A percentile compares a stretch with the other conserved stretches of the same genome.
phyloP scores from a whole-genome alignment of 2,329 filamentous ascomycete species.

The Alternaria panax region DNA sequence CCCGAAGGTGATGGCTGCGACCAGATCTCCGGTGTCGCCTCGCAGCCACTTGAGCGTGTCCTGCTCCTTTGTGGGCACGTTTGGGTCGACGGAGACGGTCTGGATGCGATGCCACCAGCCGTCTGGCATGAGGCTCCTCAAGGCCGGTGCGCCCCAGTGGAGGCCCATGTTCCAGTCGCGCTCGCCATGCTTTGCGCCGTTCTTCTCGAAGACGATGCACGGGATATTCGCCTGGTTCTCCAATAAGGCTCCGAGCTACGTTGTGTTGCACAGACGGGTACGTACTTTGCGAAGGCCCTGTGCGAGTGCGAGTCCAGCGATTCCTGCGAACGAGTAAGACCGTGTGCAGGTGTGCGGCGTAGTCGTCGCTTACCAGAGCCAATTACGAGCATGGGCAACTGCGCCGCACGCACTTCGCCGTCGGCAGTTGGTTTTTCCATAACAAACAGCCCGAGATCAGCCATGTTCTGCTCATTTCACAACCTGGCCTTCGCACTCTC shows the following conservation, averaged over 20 bases:
- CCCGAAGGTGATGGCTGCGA: conserved; percentile 43
- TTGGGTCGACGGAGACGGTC: conserved; percentile 62
- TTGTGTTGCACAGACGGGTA: conserved; percentile 2
- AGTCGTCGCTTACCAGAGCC: conserved; percentile 39
- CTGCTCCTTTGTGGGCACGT: conserved; percentile 47
- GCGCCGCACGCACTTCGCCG: background rate
- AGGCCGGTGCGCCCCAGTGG: conserved; percentile 65
- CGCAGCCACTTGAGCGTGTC: conserved; percentile 46
- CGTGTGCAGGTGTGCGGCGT: background rate
- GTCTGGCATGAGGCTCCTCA: conserved; percentile 61
- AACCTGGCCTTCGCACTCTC: background rate
- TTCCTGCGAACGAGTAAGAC: conserved; percentile 33
- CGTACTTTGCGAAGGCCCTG: conserved; percentile 47
- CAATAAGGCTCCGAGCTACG: background rate
- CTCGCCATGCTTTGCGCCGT: conserved; percentile 55
- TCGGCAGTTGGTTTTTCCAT: conserved; percentile 6
- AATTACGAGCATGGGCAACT: conserved; percentile 39
- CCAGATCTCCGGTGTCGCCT: conserved; percentile 46
- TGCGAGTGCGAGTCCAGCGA: conserved; percentile 47
- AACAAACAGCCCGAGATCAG: background rate
- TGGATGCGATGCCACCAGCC: conserved; percentile 60
- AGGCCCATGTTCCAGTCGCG: conserved; percentile 70
- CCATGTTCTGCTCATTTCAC: background rate
- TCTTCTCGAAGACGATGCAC: conserved; percentile 66
- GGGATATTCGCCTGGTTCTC: conserved; percentile 39